Base-by-base conservation (phyloP, 2,329 filamentous ascomycete species). In the Arthrobotrys sphaeroides region DNA sequence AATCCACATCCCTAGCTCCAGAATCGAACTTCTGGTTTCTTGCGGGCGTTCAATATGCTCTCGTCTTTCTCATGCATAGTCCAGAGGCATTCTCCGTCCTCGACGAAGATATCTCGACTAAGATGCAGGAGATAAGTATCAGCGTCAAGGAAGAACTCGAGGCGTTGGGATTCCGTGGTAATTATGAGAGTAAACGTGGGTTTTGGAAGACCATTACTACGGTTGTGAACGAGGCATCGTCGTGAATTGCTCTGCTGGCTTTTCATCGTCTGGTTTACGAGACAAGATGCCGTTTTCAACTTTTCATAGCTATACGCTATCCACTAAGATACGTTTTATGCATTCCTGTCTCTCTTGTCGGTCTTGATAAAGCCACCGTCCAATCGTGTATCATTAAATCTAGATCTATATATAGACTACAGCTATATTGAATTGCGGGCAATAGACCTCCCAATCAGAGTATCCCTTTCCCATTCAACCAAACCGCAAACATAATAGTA, bases 21-120 rank as follows among this genome's bases (percentile, higher is more conserved):
- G 42, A 66, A 36, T 24, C 22, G 2, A 73, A 73, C 26, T 73
- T 66, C 16, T 66, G 43, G 60, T 66, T 73, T 51, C 51, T 73
- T 0, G 22, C 66, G 1, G 69, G 69, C 2, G 69, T 47, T 5
- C 69, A 73, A 45, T 66, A 42, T 24, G 69, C 60, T 5, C 22
- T 73, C 18, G 26, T 55, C 24, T 38, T 61, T 6, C 12, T 73
- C 6, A 60, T 73, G 40, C 31, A 28, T 3, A 36, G 28, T 18
- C 64, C 36, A 31, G 47, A 57, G 22, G 26, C 36, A 38, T 49
- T 55, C 26, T 16, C 26, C 18, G 38, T 68, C 7, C 12, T 43
- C 5, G 20, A 45, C 13, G 42, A 57, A 3, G 16, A 20, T 5
- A 31, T 26, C 10, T 40, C 24, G 2, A 28, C 33, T 12, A 68